Evolutionary conservation across 352 stramenopile genomes (phyloP).

Genomic region (Pythium volutum): DNA sequence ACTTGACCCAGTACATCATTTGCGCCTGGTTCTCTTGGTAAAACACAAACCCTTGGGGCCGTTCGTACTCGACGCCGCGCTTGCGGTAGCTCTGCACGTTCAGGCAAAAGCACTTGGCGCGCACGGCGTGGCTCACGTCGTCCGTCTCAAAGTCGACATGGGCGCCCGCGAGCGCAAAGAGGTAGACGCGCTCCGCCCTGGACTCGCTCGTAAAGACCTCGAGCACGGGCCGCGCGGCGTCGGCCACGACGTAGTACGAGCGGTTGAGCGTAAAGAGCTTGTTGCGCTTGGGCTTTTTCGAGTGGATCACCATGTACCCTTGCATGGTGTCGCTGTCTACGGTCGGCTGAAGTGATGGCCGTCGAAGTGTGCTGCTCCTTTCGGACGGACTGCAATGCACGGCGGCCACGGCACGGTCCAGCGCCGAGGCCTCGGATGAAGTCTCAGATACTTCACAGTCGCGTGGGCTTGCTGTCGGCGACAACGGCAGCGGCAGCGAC

Average conservation of each 20-base stretch:
- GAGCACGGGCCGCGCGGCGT: slow-evolving; percentile 48
- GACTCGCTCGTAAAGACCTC: slow-evolving; percentile 64
- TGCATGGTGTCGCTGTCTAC: slow-evolving; percentile 40
- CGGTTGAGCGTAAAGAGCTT: slow-evolving; percentile 50
- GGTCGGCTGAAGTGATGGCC: slow-evolving; percentile 24
- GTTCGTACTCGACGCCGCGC: slow-evolving; percentile 50
- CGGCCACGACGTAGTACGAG: slow-evolving; percentile 49
- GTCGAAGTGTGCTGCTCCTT: slow-evolving; percentile 12
- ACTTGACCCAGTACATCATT: slow-evolving; percentile 77
- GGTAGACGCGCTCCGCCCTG: slow-evolving; percentile 49
- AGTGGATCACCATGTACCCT: slow-evolving; percentile 57
- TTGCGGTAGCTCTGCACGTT: slow-evolving; percentile 74
- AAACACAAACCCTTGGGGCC: slow-evolving; percentile 66
- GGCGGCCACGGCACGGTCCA: slow-evolving; percentile 19
- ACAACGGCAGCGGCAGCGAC: slow-evolving; percentile 10
- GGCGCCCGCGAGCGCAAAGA: slow-evolving; percentile 54
- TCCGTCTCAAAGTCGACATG: slow-evolving; percentile 67
- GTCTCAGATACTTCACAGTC: neutral
- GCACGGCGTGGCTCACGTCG: slow-evolving; percentile 54
- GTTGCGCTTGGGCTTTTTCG: slow-evolving; percentile 54
- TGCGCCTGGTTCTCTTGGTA: slow-evolving; percentile 65
- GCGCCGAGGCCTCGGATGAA: neutral
- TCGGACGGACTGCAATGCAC: slow-evolving; percentile 2
- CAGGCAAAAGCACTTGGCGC: slow-evolving; percentile 76
- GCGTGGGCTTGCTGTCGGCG: neutral